phyloP scores from a whole-genome alignment of 2,329 filamentous ascomycete species.

The Keithomyces neogunnii region DNA sequence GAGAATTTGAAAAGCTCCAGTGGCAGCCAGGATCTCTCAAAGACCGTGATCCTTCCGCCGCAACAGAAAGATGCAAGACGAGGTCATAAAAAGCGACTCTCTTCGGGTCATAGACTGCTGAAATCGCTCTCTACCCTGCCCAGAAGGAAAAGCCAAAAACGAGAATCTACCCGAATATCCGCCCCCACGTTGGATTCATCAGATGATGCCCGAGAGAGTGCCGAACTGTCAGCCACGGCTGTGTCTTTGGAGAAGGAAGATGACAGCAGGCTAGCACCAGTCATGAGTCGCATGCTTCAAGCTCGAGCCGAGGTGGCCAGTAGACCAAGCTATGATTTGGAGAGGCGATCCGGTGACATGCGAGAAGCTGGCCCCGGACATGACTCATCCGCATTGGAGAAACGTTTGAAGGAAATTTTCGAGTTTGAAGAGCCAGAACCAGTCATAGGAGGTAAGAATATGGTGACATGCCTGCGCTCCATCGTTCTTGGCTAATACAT shows the following conservation, averaged over 20 bases:
- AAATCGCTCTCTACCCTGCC: conserved; percentile 56
- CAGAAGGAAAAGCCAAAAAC: conserved; percentile 32
- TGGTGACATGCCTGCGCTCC: background rate
- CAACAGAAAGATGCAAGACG: conserved; percentile 21
- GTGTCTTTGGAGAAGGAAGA: conserved; percentile 18
- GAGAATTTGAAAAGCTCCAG: conserved; percentile 33
- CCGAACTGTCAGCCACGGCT: conserved; percentile 15
- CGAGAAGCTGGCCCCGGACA: conserved; percentile 23
- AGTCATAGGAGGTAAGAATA: conserved; percentile 65
- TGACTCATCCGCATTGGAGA: conserved; percentile 53
- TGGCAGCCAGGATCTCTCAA: conserved; percentile 32
- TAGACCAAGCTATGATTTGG: conserved; percentile 49
- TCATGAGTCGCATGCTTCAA: conserved; percentile 72
- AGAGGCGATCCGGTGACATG: conserved; percentile 34
- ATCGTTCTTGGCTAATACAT: background rate
- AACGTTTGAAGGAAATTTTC: conserved; percentile 74
- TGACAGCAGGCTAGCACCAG: conserved; percentile 48
- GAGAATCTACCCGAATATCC: conserved; percentile 32
- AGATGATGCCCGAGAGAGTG: conserved; percentile 19
- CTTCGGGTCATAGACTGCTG: conserved; percentile 52
- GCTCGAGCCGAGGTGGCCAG: conserved; percentile 56
- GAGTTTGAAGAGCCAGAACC: conserved; percentile 74
- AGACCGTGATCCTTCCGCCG: conserved; percentile 32
- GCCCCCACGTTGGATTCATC: conserved; percentile 25
- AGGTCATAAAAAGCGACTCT: conserved; percentile 50